These are phyloP conservation scores for Penicillium freii DNA, from an alignment of 2,329 filamentous ascomycete species.

Conservation along the genomic window DNA sequence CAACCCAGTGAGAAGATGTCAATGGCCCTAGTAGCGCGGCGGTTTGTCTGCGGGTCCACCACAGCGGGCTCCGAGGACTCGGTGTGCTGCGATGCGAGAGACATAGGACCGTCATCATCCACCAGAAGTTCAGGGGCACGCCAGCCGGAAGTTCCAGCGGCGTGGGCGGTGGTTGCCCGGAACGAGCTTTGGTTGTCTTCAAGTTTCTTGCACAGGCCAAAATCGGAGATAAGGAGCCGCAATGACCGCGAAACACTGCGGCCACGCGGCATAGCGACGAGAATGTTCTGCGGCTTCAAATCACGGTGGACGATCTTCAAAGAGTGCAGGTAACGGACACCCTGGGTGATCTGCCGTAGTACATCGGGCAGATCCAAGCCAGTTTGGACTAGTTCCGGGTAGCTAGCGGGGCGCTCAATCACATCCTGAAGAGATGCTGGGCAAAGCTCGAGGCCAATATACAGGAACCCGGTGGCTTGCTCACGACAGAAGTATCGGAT, in stretches of 20 bases:
- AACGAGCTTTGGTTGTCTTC: constrained; percentile 94
- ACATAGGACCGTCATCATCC: constrained; percentile 60
- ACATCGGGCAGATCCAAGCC: constrained; percentile 75
- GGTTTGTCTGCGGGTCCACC: constrained; percentile 57
- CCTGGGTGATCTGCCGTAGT: constrained; percentile 84
- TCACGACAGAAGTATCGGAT: constrained; percentile 96
- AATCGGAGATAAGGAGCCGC: constrained; percentile 93
- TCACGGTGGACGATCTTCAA: constrained; percentile 95
- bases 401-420: constrained; percentile 69
- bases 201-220: constrained; percentile 94
- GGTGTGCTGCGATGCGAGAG: constrained; percentile 38
- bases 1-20: constrained; percentile 96
- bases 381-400: constrained; percentile 62
- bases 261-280: constrained; percentile 67
- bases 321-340: constrained; percentile 83
- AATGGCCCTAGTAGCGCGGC: constrained; percentile 89
- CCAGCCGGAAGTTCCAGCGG: constrained; percentile 92
- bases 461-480: constrained; percentile 83
- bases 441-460: constrained; percentile 93
- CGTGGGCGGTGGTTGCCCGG: constrained; percentile 88
- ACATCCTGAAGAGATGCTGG: constrained; percentile 91
- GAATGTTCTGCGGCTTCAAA: constrained; percentile 95
- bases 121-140: constrained; percentile 90
- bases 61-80: constrained; percentile 52
- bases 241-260: constrained; percentile 58